These are phyloP conservation scores for Tremella fuciformis DNA, from an alignment of 768 basidiomycete genomes.

Conservation along the genomic window DNA sequence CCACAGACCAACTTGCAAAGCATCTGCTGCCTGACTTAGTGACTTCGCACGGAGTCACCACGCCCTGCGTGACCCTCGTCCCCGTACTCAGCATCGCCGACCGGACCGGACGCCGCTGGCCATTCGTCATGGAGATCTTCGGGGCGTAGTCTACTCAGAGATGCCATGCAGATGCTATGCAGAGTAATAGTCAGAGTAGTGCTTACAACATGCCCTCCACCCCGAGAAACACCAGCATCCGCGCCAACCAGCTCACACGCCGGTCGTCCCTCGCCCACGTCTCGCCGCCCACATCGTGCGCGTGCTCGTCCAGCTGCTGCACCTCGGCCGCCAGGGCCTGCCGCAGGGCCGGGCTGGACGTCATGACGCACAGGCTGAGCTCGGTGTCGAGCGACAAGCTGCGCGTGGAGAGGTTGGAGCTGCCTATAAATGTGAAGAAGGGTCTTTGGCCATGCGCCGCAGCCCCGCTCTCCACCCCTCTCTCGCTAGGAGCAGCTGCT, in stretches of 20 bases:
- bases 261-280: slow-evolving; percentile 50
- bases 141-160: slow-evolving; percentile 6
- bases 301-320: slow-evolving; percentile 42
- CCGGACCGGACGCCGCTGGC: slow-evolving; percentile 4
- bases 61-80: slow-evolving; percentile 18
- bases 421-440: slow-evolving; percentile 82
- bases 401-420: slow-evolving; percentile 89
- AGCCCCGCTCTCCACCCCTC: background rate
- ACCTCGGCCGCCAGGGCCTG: slow-evolving; percentile 49
- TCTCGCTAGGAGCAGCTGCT: background rate
- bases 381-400: slow-evolving; percentile 89
- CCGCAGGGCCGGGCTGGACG: slow-evolving; percentile 58
- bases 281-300: slow-evolving; percentile 41
- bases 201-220: slow-evolving; percentile 40
- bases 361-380: slow-evolving; percentile 77
- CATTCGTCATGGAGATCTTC: slow-evolving; percentile 28
- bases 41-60: background rate
- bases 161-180: background rate
- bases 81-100: slow-evolving; percentile 25
- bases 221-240: slow-evolving; percentile 45
- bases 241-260: slow-evolving; percentile 45
- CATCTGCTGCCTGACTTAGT: background rate
- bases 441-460: slow-evolving; percentile 42
- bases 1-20: slow-evolving; percentile 3
- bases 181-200: background rate